Evolutionary conservation across 805 yeast species (phyloP), one percentile per base, ranked within the genome.

Genomic region (Isabelozyma pseudorhagii): DNA sequence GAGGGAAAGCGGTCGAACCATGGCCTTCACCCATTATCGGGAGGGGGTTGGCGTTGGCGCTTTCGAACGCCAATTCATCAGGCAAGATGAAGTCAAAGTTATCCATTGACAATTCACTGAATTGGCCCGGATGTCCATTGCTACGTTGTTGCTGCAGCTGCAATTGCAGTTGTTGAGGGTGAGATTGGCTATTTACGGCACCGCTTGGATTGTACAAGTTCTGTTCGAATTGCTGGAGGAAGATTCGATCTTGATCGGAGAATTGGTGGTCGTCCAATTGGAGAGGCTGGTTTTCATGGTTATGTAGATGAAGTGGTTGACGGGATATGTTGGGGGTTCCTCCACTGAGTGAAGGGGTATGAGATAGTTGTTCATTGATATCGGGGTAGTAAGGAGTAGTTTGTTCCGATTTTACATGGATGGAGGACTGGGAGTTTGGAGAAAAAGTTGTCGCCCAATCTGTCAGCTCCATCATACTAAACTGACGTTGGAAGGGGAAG

Each of bases 171-270:
- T 36, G 21, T 15, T 14, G n/a, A 41, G 29, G 45, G 29, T 21
- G 25, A 21, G 25, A 21, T 21, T 21, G 25, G 25, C 25, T 21
- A 4, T 21, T 21, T 2, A 21, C 25, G 25, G 25, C 25, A 21
- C 28, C 41, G 46, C 18, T 46, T 18, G 18, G 29, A 4, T 62
- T 64, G 53, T 67, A 67, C 40, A 68, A 51, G 46, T 61, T 62
- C 18, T 58, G 59, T 39, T 67, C 71, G 28, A 69, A 51, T 46
- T 66, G 69, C 38, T 65, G 64, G 39, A 68, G 55, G 42, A 64
- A 60, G 50, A 56, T 51, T 42, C 60, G 64, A 15, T 65, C 68
- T 29, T 57, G 54, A 28, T 64, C 68, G 27, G 59, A 48, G 46
- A 61, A 62, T 38, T 60, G 45, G 43, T 29, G 43, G 15, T 31